Evolutionary conservation across 2,329 filamentous ascomycete species (phyloP), one percentile per base, ranked within the genome.

Genomic region (Colletotrichum graminicola): DNA sequence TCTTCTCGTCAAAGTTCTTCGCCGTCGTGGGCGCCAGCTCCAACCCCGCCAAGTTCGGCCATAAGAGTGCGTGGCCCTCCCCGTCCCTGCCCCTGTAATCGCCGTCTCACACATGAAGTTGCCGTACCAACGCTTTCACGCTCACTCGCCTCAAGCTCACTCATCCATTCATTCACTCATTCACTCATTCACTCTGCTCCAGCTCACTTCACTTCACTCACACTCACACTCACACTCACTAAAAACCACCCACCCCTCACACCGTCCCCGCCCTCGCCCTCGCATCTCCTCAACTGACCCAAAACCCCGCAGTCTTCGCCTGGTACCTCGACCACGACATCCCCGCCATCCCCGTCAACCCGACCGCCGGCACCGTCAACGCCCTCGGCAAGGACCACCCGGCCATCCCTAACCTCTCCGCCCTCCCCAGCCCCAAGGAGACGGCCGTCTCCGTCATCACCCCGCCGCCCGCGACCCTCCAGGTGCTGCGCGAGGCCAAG

Each of bases 1-100:
- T 98, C 87, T 97, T 98, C 84, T 87, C 89, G 4, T 92, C 92
- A 10, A 89, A 92, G 34, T 86, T 88, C 75, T 97, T 95, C 80
- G 95, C 95, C 70, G 95, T 98, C 36, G 94, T 95, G 26, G 95
- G 95, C 76, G 95, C 95, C 47, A 95, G 92, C 79, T 93, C 93
- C 63, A 94, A 97, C 82, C 86, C 92, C 51, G 84, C 86, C 79
- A 98, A 97, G 81, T 98, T 93, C 78, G 95, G 96, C 32, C 92
- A 97, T 82, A 95, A 94, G 85, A 91, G 94, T 95, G 81, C 69
- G 84, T 78, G 45, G 26, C n/a, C 39, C 32, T 55, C 14, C 14
- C 4, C 41, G 0, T 49, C 26, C 6, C 6, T 16, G 41, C 51
- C 26, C 16, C 41, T 43, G 45, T 52, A 54, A 18, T 55, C 29